Base-by-base conservation (phyloP, 768 basidiomycete species). In the Grammothele lineata region DNA sequence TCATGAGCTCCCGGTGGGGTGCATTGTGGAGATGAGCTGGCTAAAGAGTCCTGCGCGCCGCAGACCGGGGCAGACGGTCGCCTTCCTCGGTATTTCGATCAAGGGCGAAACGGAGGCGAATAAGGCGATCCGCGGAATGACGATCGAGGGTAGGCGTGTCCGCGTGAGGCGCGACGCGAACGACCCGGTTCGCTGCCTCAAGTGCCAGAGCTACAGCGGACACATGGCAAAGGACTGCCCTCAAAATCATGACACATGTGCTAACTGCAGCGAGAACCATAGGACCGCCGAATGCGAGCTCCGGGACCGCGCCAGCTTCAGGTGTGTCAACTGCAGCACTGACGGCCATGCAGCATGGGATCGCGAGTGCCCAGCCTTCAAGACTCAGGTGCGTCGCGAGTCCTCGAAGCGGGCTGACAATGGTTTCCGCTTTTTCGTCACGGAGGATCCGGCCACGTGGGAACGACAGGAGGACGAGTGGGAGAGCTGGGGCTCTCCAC, bases 341-440 rank as follows among this genome's bases (percentile, higher is more conserved):
- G 63, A 34, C 6, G 64, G 62, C 3, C 67, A 68, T 40, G 61
- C 62, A 2, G 53, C 66, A 2, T 63, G 60, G 30, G 59, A 65
- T 40, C 32, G 60, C 0, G 12, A 5, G 0, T 66, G 65, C 55
- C 61, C 62, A 0, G 23, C 45, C 0, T n/a, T 7, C 14, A 25
- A 8, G 1, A 34, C 25, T 3, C 43, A 17, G 26, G 32, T 22
- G 25, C 8, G 17, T 5, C 11, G 17, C 0, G 9, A 25, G 19
- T 15, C 38, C 2, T 37, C 26, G 15, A 15, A 8, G 1, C 5
- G 37, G 11, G n/a, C 27, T 19, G 40, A 37, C 24, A 9, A 11
- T n/a, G 38, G 26, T 12, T 48, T 47, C 45, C 14, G 36, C 5
- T 50, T 46, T 34, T 56, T 40, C 45, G 41, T 40, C 3, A 39